Conservation (phyloP, 148 eudicot genomes). For the Talinum fruticosum region DNA sequence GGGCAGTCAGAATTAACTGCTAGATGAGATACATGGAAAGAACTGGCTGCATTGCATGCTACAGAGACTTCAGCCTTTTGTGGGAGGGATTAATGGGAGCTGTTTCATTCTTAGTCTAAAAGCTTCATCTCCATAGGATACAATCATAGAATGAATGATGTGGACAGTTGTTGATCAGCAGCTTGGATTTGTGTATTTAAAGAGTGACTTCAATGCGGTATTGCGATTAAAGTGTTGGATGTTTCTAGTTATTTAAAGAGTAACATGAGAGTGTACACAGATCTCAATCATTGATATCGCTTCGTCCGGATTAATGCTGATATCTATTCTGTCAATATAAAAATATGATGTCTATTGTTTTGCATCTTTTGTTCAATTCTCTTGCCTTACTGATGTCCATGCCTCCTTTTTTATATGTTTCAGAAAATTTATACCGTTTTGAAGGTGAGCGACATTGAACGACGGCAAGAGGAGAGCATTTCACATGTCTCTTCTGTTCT, state of each 20-base stretch:
- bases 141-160: neutral
- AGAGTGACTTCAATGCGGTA: neutral
- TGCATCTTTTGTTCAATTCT: neutral
- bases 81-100: neutral
- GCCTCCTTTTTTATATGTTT: neutral
- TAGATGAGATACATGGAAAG: neutral
- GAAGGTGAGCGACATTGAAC: conserved; percentile 12
- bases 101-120: neutral
- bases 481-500: conserved; percentile 43
- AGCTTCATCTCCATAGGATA: neutral
- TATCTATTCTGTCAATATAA: too few relatives aligned
- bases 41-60: neutral
- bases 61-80: neutral
- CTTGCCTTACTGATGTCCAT: neutral
- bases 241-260: too few relatives aligned
- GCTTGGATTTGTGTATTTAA: too few relatives aligned
- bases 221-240: too few relatives aligned
- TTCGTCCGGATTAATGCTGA: too few relatives aligned
- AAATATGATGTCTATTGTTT: neutral
- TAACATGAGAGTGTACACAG: too few relatives aligned
- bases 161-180: too few relatives aligned
- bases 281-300: too few relatives aligned
- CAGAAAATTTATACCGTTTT: conserved; percentile 15
- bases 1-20: too few relatives aligned
- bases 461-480: conserved; percentile 54